A percentile compares a stretch with the other conserved stretches of the same genome.
These are phyloP conservation scores for Lagenaria siceraria DNA, from an alignment of 306 rosid genomes.

Conservation along the genomic window DNA sequence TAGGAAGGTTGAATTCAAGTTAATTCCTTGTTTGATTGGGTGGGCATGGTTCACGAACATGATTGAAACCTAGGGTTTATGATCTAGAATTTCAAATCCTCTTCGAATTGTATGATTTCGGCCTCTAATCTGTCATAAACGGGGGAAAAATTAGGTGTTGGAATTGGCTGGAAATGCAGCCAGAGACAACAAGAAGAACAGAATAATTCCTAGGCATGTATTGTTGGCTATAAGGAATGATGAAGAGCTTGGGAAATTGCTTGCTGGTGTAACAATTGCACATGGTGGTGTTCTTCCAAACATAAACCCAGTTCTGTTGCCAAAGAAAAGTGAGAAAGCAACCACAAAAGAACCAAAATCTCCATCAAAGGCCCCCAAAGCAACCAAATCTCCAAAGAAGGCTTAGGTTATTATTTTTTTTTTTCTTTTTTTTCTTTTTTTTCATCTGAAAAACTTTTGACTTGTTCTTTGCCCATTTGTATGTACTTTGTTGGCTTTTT, in stretches of 20 bases:
- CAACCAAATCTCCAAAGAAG: conserved; percentile 59
- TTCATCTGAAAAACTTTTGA: background rate
- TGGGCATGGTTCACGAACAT: too few species aligned
- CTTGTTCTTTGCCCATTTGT: conserved; percentile 10
- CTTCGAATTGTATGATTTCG: background rate
- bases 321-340: conserved; percentile 44
- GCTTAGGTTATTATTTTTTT: conserved; percentile 10
- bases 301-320: conserved; percentile 65
- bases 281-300: conserved; percentile 83
- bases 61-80: background rate
- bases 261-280: conserved; percentile 75
- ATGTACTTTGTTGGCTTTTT: conserved; percentile 17
- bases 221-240: conserved; percentile 72
- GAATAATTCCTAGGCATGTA: conserved; percentile 66
- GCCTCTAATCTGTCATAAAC: background rate
- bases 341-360: conserved; percentile 42
- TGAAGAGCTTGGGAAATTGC: conserved; percentile 72
- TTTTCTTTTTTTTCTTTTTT: too few species aligned
- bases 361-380: conserved; percentile 51
- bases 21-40: background rate
- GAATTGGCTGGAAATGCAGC: conserved; percentile 95
- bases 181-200: conserved; percentile 71
- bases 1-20: background rate
- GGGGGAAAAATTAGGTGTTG: conserved; percentile 35
- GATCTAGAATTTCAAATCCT: background rate